Conservation (phyloP, 2,329 filamentous ascomycete genomes). For the Pseudogymnoascus sp. region DNA sequence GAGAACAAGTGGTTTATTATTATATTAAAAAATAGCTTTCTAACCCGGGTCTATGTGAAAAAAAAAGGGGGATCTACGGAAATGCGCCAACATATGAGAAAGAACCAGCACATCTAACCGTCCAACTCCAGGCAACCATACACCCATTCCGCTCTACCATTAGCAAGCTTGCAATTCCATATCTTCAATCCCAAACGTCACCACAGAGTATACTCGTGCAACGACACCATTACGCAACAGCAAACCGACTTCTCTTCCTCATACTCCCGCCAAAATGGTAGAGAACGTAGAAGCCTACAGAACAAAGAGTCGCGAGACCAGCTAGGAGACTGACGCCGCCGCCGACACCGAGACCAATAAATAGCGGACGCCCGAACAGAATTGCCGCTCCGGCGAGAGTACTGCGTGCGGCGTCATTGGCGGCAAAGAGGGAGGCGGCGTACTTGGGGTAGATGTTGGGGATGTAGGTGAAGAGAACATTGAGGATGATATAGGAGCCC, state of each 20-base stretch:
- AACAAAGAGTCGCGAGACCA: constrained; percentile 27
- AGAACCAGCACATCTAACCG: no score
- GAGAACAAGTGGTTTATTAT: no score
- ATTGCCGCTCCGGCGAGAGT: constrained; percentile 38
- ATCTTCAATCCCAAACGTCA: no score
- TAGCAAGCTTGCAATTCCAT: no score
- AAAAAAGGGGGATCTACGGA: no score
- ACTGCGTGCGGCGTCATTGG: constrained; percentile 31
- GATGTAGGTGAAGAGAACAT: constrained; percentile 53
- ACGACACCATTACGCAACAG: constrained; percentile 13
- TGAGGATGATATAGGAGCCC: constrained; percentile 47
- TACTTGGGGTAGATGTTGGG: constrained; percentile 50
- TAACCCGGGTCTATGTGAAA: no score
- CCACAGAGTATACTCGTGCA: neutral
- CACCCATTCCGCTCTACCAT: no score
- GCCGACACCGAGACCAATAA: constrained; percentile 36
- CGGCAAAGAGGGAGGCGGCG: constrained; percentile 46
- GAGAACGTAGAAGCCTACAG: constrained; percentile 43
- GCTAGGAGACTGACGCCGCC: constrained; percentile 35
- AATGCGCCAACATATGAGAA: no score
- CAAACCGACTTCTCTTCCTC: constrained; percentile 15
- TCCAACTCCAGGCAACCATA: no score
- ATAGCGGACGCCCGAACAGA: constrained; percentile 40
- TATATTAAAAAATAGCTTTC: no score
- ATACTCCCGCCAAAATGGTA: constrained; percentile 15